Evolutionary conservation across 306 rosid species (phyloP), one percentile per base, ranked within the genome.

Genomic region (Biancaea sappan): DNA sequence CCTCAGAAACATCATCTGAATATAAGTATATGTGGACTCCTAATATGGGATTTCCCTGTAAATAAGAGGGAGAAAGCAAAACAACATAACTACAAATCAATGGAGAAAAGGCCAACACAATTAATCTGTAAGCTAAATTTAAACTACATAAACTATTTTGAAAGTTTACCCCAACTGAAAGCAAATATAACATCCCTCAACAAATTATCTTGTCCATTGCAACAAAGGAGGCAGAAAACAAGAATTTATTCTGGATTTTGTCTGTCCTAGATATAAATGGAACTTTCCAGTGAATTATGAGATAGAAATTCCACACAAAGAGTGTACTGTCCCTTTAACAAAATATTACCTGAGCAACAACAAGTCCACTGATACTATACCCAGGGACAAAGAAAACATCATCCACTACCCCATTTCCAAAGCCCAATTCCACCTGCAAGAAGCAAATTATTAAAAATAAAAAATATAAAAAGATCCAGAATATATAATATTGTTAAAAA

Each of bases 321-420:
- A 10, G 11, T 19, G 14, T 37, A 37, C 28, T 26, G 32, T 47
- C 43, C 70, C 59, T 66, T 68, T 51, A 83, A 66, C 37, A 70
- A 79, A 79, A 29, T 74, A 75, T 77, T 88, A 95, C 99, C 99
- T 92, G 99, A 80, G 99, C 88, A 83, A 88, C 99, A 80, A 94
- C 96, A 84, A 66, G 88, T 26, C 98, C 99, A 61, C 76, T 83
- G 56, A 94, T 79, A 80, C 88, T 84, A 76, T 92, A 90, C 54
- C 99, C 99, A 75, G 96, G 84, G 76, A 90, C 92, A 78, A 73
- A 90, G 89, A 95, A 90, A 75, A 87, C 76, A 57, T 92, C 93
- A 29, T 84, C 91, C 57, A 85, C 86, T 38, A 81, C 34, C 26
- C 79, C 80, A 65, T 95, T 95, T 77, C 97, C 98, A 78, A 95